Conservation (phyloP, 176 grass and related monocot genomes). For the Oryza punctata region DNA sequence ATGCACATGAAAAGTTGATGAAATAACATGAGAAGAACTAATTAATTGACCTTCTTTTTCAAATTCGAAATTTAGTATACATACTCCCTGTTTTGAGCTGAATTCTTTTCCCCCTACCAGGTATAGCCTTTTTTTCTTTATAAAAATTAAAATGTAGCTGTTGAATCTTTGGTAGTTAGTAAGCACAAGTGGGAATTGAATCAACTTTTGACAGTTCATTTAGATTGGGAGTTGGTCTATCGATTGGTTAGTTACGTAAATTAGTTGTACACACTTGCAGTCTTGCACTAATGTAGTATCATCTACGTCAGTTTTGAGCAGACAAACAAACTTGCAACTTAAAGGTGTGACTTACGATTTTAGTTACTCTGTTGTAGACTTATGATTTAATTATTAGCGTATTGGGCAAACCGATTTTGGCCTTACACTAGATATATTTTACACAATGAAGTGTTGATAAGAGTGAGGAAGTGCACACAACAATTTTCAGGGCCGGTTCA, state of each 20-base stretch:
- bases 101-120: not conserved
- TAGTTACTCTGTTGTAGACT: not conserved
- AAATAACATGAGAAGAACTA: conserved; percentile 33
- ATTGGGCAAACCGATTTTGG: too few relatives aligned
- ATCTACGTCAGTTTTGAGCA: not conserved
- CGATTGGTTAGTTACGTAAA: not conserved
- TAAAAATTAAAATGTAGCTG: not conserved
- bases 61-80: not conserved
- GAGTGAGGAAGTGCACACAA: too few relatives aligned
- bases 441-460: too few relatives aligned
- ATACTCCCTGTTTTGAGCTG: not conserved
- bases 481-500: too few relatives aligned
- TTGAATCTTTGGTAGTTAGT: not conserved
- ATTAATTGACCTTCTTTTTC: conserved; percentile 7
- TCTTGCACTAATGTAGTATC: not conserved
- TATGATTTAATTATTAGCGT: not conserved
- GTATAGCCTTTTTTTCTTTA: too few relatives aligned
- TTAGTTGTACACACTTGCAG: not conserved
- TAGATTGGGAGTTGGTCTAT: not conserved
- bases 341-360: not conserved
- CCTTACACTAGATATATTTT: too few relatives aligned
- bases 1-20: conserved; percentile 36
- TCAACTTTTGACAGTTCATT: not conserved
- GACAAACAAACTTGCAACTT: not conserved
- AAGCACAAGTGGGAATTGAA: not conserved